A percentile compares a stretch with the other conserved stretches of the same genome.
phyloP scores from a whole-genome alignment of 2,329 filamentous ascomycete species.

The Exophiala dermatitidis region DNA sequence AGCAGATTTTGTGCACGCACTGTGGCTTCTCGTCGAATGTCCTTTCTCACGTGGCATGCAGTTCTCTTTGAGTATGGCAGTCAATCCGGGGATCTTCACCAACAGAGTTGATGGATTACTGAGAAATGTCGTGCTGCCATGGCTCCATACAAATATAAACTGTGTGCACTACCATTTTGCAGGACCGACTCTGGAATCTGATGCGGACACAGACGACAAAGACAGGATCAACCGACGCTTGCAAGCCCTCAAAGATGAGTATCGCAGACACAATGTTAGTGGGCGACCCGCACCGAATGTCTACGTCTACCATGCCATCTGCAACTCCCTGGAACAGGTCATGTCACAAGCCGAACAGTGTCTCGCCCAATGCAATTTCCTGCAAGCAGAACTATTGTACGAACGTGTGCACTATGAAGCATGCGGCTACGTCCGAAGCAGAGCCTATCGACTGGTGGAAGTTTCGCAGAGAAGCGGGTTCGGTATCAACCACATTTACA shows the following conservation, averaged over 20 bases:
- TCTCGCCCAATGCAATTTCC: conserved; percentile 12
- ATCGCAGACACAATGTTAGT: conserved; percentile 5
- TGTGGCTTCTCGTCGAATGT: conserved; percentile 22
- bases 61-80: conserved; percentile 14
- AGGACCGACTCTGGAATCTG: neutral
- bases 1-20: conserved; percentile 17
- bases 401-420: conserved; percentile 21
- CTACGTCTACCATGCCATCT: conserved; percentile 18
- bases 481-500: conserved; percentile 23
- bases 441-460: conserved; percentile 20
- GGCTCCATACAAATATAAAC: conserved; percentile 16
- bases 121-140: conserved; percentile 13
- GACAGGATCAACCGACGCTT: conserved; percentile 1
- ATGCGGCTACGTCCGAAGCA: conserved; percentile 18
- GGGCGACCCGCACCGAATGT: conserved; percentile 12
- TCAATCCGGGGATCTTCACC: conserved; percentile 1
- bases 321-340: conserved; percentile 18
- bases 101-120: conserved; percentile 13
- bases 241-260: conserved; percentile 4
- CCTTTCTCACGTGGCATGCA: conserved; percentile 19
- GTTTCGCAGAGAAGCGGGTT: conserved; percentile 17
- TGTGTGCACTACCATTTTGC: conserved; percentile 10
- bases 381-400: conserved; percentile 12
- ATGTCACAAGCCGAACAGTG: conserved; percentile 14
- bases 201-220: neutral